A percentile compares a stretch with the other conserved stretches of the same genome.
These are phyloP conservation scores for Chimonanthus praecox DNA, from an alignment of 164 flowering plant species.

Conservation along the genomic window DNA sequence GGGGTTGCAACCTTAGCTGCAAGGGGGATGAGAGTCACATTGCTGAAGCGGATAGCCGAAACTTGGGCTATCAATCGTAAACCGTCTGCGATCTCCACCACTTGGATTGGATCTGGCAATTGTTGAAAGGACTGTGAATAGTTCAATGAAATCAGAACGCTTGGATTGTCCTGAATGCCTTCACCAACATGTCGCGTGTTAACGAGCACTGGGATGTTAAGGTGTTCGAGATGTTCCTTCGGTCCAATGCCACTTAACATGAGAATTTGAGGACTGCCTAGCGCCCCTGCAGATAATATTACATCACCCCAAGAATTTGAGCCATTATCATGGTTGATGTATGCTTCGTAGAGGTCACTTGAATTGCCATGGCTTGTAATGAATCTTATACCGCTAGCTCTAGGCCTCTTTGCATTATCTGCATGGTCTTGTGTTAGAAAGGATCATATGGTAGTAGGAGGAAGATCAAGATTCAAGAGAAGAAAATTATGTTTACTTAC, in stretches of 20 bases:
- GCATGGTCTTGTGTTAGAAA: not conserved
- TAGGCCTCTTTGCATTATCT: constrained; percentile 2
- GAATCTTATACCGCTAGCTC: constrained; percentile 11
- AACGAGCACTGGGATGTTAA: constrained; percentile 19
- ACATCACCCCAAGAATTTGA: constrained; percentile 18
- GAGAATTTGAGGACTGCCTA: constrained; percentile 42
- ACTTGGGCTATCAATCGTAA: constrained; percentile 21
- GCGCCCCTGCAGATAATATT: constrained; percentile 33
- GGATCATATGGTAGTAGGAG: not conserved
- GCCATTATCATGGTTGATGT: constrained; percentile 3
- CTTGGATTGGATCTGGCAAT: constrained; percentile 27
- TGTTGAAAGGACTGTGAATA: constrained; percentile 5
- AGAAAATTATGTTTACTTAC: not conserved
- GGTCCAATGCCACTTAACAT: constrained; percentile 48
- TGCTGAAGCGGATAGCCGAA: constrained; percentile 19
- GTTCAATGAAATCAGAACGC: constrained; percentile 16
- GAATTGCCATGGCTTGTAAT: constrained; percentile 5
- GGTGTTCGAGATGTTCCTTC: constrained; percentile 16
- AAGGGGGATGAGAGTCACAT: constrained; percentile 10
- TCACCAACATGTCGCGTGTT: constrained; percentile 23
- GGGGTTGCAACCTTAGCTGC: constrained; percentile 30
- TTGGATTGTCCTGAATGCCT: constrained; percentile 33
- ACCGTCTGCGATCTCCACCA: constrained; percentile 25
- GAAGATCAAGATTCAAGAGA: not conserved
- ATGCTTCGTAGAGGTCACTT: not conserved